phyloP scores from a whole-genome alignment of 2,329 filamentous ascomycete genomes.

The Colletotrichum sp. region DNA sequence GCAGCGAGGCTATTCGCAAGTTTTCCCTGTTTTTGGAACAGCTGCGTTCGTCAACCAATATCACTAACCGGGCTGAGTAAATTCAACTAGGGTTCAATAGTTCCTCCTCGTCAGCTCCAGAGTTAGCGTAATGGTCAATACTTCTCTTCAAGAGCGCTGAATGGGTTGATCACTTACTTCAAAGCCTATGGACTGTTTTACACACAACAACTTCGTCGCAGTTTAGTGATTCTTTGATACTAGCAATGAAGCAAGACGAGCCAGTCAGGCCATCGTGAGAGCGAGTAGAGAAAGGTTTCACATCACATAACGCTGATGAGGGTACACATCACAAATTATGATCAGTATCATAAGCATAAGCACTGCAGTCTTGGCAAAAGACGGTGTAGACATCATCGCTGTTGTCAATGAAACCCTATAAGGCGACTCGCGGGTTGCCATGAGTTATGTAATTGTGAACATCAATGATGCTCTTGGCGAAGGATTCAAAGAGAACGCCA shows the following conservation, averaged over 20 bases:
- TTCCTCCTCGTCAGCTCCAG: background rate
- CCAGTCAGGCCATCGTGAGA: background rate
- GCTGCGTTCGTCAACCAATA: background rate
- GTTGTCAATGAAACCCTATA: background rate
- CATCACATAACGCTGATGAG: background rate
- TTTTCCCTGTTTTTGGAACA: background rate
- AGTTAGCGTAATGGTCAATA: background rate
- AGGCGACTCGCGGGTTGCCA: accelerated
- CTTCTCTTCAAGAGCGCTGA: accelerated
- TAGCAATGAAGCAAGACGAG: background rate
- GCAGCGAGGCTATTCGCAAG: background rate
- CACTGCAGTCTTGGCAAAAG: background rate
- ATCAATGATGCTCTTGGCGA: background rate
- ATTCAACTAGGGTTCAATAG: background rate
- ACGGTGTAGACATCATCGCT: background rate
- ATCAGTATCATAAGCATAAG: background rate
- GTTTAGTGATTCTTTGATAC: background rate
- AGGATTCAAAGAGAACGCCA: accelerated
- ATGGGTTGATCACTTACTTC: background rate
- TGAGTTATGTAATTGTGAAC: background rate
- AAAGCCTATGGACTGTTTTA: accelerated
- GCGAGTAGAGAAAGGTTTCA: background rate
- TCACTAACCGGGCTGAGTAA: background rate
- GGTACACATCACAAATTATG: background rate
- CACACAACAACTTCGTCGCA: background rate